Evolutionary conservation across 495 filamentous ascomycete species (phyloP).

Genomic region (Penicillium fimorum): DNA sequence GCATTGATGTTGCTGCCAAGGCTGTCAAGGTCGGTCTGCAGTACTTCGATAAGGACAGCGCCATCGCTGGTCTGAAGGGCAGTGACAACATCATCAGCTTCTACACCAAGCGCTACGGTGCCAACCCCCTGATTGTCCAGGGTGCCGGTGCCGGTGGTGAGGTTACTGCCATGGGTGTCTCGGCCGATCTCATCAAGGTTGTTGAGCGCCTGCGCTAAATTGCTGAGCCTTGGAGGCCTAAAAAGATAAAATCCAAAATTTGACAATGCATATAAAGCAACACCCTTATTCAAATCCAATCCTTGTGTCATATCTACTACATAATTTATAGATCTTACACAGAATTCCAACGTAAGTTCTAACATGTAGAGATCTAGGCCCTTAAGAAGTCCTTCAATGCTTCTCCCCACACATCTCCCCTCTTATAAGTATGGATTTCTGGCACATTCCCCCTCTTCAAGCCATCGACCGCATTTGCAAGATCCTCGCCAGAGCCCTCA

Average conservation of each 20-base stretch:
- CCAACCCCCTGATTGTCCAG: conserved; percentile 87
- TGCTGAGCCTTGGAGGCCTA: background rate
- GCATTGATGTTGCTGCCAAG: conserved; percentile 73
- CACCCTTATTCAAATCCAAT: background rate
- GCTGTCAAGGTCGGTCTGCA: conserved; percentile 85
- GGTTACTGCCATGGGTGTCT: conserved; percentile 95
- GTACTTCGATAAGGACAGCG: conserved; percentile 76
- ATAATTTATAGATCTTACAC: background rate
- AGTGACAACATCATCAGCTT: conserved; percentile 99
- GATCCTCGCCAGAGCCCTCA: conserved; percentile 62
- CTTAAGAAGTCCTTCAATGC: conserved; percentile 59
- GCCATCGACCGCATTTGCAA: conserved; percentile 73
- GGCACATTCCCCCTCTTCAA: conserved; percentile 66
- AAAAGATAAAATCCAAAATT: conserved; percentile 5
- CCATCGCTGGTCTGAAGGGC: conserved; percentile 90
- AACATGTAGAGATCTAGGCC: conserved; percentile 13
- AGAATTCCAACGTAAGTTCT: background rate
- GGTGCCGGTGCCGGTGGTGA: conserved; percentile 93
- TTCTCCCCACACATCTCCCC: conserved; percentile 63
- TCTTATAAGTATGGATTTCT: conserved; percentile 67
- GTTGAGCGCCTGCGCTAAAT: conserved; percentile 48
- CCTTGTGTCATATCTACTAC: background rate
- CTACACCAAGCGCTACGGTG: conserved; percentile 90
- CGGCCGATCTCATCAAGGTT: conserved; percentile 84
- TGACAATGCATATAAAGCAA: conserved; percentile 3